Evolutionary conservation across 192 early-diverging fungal species (phyloP), one percentile per base, ranked within the genome.

Genomic region (Kappamyces sp.): DNA sequence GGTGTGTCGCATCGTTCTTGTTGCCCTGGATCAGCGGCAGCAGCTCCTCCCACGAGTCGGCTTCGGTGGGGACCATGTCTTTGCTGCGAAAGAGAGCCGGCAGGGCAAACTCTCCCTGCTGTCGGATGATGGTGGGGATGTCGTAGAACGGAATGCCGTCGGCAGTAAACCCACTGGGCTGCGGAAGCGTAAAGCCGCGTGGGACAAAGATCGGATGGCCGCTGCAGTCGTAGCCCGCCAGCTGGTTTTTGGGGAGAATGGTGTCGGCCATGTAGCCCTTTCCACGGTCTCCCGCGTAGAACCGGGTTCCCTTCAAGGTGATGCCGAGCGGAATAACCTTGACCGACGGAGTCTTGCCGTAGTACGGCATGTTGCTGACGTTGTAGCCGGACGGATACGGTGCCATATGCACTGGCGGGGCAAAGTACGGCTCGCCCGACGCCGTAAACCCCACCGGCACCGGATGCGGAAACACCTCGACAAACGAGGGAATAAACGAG

Each of bases 61-160:
- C 41, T 3, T 59, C 49, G 30, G 35, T 35, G 35, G 29, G 33
- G 5, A 38, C 14, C 2, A 42, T 2, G 36, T 2, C 2, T 12
- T 30, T 32, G 36, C 45, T 46, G 7, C 36, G 30, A 14, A 58
- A 58, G 2, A 45, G 61, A n/a, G 62, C 34, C 1, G 73, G 71
- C 3, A 75, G 47, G 5, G 72, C 61, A 68, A 80, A 71, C 1
- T 69, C 62, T 29, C 78, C 78, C 8, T 66, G 72, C 38, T 75
- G 73, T 38, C 70, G 69, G 61, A 81, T 64, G 29, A 83, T 42
- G 2, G 75, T 63, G 6, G 74, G 67, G 34, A 83, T 69, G 49
- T 83, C 81, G 63, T 81, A 83, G 58, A 70, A 83, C 2, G 75
- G 65, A 39, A 83, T 79, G 5, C 81, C 81, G 46, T 81, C 76